phyloP scores from a whole-genome alignment of 306 rosid genomes.

The Abrus pulchellus region DNA sequence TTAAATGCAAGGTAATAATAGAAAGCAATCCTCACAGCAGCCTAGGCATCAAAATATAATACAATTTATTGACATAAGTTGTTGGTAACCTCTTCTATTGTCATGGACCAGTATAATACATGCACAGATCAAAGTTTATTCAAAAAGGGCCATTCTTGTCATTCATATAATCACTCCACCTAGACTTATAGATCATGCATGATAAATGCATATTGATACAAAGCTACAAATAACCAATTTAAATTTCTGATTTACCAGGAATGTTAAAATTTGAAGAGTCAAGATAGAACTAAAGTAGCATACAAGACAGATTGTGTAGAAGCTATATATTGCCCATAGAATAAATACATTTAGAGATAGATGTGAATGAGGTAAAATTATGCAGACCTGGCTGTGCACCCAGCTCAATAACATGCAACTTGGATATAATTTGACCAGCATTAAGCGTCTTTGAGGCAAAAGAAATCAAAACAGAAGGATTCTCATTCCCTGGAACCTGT shows the following conservation, averaged over 20 bases:
- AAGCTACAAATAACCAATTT: constrained; percentile 9
- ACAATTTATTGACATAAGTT: constrained; percentile 12
- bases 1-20: constrained; percentile 5
- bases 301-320: constrained; percentile 26
- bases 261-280: constrained; percentile 29
- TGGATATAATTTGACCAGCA: constrained; percentile 89
- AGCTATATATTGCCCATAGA: constrained; percentile 33
- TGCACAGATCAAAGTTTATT: constrained; percentile 11
- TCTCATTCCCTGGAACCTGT: constrained; percentile 96
- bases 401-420: constrained; percentile 95
- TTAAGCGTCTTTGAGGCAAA: constrained; percentile 94
- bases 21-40: constrained; percentile 25
- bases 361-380: constrained; percentile 36
- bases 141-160: constrained; percentile 3
- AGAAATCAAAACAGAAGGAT: constrained; percentile 87
- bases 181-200: constrained; percentile 22
- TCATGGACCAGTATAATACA: constrained; percentile 32
- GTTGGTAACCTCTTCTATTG: constrained; percentile 11
- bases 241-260: constrained; percentile 35
- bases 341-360: constrained; percentile 25
- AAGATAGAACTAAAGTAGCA: background rate
- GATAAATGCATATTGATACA: constrained; percentile 39
- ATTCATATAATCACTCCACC: constrained; percentile 20
- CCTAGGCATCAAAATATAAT: constrained; percentile 23
- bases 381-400: constrained; percentile 99